Evolutionary conservation across 768 basidiomycete species (phyloP).

Genomic region (Tylopilus balloui): DNA sequence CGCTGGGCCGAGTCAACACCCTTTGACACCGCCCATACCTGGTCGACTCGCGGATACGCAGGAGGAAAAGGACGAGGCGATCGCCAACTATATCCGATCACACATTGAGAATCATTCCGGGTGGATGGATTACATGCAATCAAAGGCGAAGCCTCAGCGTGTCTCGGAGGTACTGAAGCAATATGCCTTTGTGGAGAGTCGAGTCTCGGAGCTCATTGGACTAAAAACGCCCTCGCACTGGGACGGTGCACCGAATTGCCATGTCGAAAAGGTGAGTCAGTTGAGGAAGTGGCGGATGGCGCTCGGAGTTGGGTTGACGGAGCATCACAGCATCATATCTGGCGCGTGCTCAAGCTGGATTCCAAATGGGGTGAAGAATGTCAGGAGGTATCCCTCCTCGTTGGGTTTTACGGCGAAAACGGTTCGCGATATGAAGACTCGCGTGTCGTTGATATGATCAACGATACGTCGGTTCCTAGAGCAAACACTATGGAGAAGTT

Average conservation of each 20-base stretch:
- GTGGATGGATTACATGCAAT: conserved; percentile 46
- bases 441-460: conserved; percentile 46
- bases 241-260: conserved; percentile 29
- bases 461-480: conserved; percentile 40
- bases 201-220: conserved; percentile 45
- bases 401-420: conserved; percentile 52
- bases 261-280: conserved; percentile 45
- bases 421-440: conserved; percentile 48
- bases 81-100: conserved; percentile 41
- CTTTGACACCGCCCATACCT: conserved; percentile 23
- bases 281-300: conserved; percentile 4
- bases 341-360: conserved; percentile 44
- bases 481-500: conserved; percentile 48
- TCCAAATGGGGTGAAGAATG: conserved; percentile 44
- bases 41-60: conserved; percentile 31
- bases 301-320: neutral
- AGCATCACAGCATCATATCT: conserved; percentile 41
- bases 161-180: conserved; percentile 42
- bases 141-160: conserved; percentile 37
- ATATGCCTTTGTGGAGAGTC: conserved; percentile 49
- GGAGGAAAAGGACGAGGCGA: conserved; percentile 39
- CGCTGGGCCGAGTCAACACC: conserved; percentile 1
- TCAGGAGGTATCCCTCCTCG: conserved; percentile 46
- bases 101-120: conserved; percentile 41
- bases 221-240: conserved; percentile 40